These are phyloP conservation scores for Termitomyces titanicus DNA, from an alignment of 768 basidiomycete genomes.

Conservation along the genomic window DNA sequence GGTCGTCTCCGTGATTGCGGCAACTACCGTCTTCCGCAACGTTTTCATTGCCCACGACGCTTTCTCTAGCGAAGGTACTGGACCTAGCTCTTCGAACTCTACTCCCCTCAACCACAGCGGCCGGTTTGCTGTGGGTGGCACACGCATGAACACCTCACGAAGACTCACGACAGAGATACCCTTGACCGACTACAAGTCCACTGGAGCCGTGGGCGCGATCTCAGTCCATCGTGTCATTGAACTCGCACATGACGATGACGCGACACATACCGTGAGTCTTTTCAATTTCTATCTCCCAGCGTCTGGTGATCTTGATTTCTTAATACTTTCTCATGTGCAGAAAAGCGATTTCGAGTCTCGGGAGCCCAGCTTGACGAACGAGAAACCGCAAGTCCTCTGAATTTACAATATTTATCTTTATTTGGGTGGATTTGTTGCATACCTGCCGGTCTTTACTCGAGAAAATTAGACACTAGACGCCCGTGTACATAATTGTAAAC, in stretches of 20 bases:
- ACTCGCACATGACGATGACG: slow-evolving; percentile 15
- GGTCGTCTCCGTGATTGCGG: slow-evolving; percentile 32
- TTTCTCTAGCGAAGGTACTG: slow-evolving; percentile 20
- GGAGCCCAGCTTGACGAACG: not conserved
- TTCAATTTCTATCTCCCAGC: not conserved
- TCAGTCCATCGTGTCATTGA: slow-evolving; percentile 20
- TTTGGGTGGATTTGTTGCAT: slow-evolving; percentile 1
- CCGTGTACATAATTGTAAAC: not conserved
- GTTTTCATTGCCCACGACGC: slow-evolving; percentile 29
- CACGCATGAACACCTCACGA: slow-evolving; percentile 6
- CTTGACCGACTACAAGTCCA: slow-evolving; percentile 16
- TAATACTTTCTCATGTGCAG: too few relatives aligned
- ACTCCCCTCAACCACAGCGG: not conserved
- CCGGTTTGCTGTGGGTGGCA: not conserved
- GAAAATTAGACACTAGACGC: slow-evolving; percentile 3
- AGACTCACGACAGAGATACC: slow-evolving; percentile 17
- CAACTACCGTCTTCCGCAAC: slow-evolving; percentile 33
- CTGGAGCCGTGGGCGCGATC: slow-evolving; percentile 11
- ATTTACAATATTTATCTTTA: not conserved
- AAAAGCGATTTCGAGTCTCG: slow-evolving; percentile 5
- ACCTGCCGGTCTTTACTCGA: slow-evolving; percentile 1
- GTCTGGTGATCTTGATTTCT: not conserved
- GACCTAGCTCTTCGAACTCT: not conserved
- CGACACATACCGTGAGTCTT: slow-evolving; percentile 5
- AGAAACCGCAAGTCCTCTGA: slow-evolving; percentile 1